phyloP scores from a whole-genome alignment of 108 stramenopile species.

The Skeletonema potamos region DNA sequence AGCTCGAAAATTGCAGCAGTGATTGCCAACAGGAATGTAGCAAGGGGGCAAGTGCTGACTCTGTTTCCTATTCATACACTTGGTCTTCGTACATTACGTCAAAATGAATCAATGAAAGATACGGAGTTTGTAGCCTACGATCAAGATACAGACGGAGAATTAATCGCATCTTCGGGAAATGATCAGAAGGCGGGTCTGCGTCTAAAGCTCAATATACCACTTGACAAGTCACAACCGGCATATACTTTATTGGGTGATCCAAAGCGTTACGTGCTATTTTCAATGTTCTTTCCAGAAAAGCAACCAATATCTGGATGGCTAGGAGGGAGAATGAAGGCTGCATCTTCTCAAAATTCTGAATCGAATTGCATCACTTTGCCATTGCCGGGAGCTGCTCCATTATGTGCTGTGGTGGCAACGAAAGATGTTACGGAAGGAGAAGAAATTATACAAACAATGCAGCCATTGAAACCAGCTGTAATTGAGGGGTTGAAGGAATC shows the following conservation, averaged over 20 bases:
- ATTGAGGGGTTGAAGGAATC: conserved; percentile 17
- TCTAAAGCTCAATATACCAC: conserved; percentile 24
- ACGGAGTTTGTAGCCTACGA: conserved; percentile 35
- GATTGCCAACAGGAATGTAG: too few species aligned
- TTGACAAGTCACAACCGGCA: conserved; percentile 23
- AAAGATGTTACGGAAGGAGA: conserved; percentile 34
- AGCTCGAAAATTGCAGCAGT: too few species aligned
- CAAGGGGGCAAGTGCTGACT: too few species aligned
- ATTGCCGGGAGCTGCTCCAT: conserved; percentile 39
- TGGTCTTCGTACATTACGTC: background rate
- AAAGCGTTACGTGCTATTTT: conserved; percentile 22
- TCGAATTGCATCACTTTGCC: conserved; percentile 37
- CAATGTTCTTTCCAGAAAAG: conserved; percentile 29
- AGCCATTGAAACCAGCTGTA: background rate
- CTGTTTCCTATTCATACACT: too few species aligned
- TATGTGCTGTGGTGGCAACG: conserved; percentile 44
- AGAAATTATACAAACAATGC: conserved; percentile 4
- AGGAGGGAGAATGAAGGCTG: conserved; percentile 25
- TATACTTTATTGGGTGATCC: background rate
- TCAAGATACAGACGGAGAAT: conserved; percentile 13
- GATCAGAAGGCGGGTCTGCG: conserved; percentile 3
- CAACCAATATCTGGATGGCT: conserved; percentile 35
- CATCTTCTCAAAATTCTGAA: background rate
- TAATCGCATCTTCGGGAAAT: conserved; percentile 3
- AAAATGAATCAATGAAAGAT: conserved; percentile 4